These are phyloP conservation scores for Plantago elongata DNA, from an alignment of 257 asterid species.

Conservation along the genomic window DNA sequence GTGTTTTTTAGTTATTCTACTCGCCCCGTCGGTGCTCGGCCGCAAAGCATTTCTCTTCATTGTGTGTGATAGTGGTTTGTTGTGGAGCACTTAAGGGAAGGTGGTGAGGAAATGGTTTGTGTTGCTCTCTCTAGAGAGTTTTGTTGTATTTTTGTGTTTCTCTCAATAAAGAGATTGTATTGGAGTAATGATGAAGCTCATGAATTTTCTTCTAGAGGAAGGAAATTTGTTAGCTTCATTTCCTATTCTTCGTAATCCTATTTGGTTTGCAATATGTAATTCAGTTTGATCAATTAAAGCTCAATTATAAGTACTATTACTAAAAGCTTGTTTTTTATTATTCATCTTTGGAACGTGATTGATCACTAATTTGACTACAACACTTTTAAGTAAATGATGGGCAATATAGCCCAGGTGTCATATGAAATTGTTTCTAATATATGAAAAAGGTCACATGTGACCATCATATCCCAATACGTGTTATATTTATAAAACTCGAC, in stretches of 20 bases:
- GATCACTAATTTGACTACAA: too few relatives aligned
- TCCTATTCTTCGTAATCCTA: constrained; percentile 16
- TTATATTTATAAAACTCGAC: too few relatives aligned
- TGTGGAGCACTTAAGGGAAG: constrained; percentile 40
- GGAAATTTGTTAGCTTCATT: constrained; percentile 67
- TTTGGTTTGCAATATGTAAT: neutral
- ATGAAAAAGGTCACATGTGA: too few relatives aligned
- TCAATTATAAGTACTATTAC: too few relatives aligned
- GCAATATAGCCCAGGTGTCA: too few relatives aligned
- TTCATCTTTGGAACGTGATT: too few relatives aligned
- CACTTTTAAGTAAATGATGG: too few relatives aligned
- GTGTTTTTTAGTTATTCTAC: constrained; percentile 1
- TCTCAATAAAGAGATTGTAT: constrained; percentile 26
- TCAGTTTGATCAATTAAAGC: neutral
- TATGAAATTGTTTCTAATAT: too few relatives aligned
- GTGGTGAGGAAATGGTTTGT: constrained; percentile 28
- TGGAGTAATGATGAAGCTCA: constrained; percentile 44
- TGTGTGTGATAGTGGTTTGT: constrained; percentile 40
- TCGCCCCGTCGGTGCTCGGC: constrained; percentile 51
- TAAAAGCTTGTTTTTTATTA: too few relatives aligned
- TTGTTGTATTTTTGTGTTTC: constrained; percentile 11
- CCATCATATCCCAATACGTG: too few relatives aligned
- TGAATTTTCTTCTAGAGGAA: constrained; percentile 50
- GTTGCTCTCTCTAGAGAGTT: neutral
- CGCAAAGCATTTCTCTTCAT: constrained; percentile 40